Evolutionary conservation across 2,329 filamentous ascomycete species (phyloP), one percentile per base, ranked within the genome.

Genomic region (Dactylellina cionopaga): DNA sequence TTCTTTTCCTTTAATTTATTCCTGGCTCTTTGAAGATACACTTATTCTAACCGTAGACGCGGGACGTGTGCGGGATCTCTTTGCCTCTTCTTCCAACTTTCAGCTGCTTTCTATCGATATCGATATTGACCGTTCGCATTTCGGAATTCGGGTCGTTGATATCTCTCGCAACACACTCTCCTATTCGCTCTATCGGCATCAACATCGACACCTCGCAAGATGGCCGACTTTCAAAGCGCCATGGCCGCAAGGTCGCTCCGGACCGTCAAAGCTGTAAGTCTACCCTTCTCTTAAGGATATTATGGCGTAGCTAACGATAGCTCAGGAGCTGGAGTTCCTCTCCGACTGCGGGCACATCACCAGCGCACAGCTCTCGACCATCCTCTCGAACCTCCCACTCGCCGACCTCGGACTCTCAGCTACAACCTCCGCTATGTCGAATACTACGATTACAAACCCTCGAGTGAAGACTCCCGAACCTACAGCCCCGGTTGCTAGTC

Each of bases 191-290:
- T 35, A 49, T 7, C 46, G n/a, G 11, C 47, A 43, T 49, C 49
- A 22, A 33, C 47, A 63, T 37, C 51, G 13, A 41, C 9, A 27
- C 17, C 35, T 15, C 46, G 24, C 22, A 55, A 24, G n/a, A 72
- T 72, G 68, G 59, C 65, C 24, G 59, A 72, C 54, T 65, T 72
- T 37, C 68, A 72, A 56, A 39, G 59, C 11, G 69, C 69, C 31
- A 68, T 74, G 69, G 63, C 69, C 69, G 51, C 60, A 5, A 62
- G 69, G 69, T 37, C 69, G 47, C 41, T 74, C n/a, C 62, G 63
- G 19, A 68, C 41, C 39, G 51, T 74, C 47, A 41, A 37, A 55
- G 41, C 60, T 52, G 69, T 74, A 63, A 41, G 62, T 15, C 24
- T 7, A 17, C 17, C 19, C 29, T 47, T 44, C 24, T 22, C n/a